Percentiles rank a stretch among this genome's conserved stretches.
Conservation (phyloP, 208 protist genomes). For the Leishmania arabica region DNA sequence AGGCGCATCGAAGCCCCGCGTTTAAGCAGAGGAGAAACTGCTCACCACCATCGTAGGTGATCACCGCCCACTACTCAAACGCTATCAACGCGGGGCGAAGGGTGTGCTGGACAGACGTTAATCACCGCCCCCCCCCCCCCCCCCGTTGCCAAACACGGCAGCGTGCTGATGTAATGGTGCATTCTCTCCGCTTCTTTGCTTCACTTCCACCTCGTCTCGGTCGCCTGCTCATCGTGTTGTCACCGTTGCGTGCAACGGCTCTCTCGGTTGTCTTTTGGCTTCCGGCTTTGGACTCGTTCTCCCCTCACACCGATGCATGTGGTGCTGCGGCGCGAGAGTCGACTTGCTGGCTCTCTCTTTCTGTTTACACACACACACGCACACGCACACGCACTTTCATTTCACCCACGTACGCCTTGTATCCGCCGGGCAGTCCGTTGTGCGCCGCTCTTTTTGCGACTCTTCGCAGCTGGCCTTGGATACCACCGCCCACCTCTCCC, state of each 20-base stretch:
- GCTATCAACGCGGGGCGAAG: background rate
- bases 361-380: background rate
- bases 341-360: background rate
- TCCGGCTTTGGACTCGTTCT: background rate
- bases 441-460: background rate
- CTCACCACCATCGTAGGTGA: background rate
- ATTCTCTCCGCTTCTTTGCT: constrained; percentile 1
- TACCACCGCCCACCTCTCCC: background rate
- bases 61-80: background rate
- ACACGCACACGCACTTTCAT: background rate
- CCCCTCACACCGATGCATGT: background rate
- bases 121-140: too few species aligned
- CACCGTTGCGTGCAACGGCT: background rate
- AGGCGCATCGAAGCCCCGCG: background rate
- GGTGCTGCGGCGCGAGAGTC: background rate
- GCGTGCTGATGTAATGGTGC: background rate
- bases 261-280: background rate
- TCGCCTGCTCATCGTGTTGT: background rate
- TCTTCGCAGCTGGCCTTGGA: background rate
- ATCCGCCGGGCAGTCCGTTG: background rate
- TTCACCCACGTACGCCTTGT: constrained; percentile 1
- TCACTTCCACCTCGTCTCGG: background rate
- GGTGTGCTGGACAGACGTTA: background rate
- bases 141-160: background rate
- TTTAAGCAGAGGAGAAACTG: background rate